Evolutionary conservation across 768 basidiomycete genomes (phyloP).

Genomic region (Gloeostereum incarnatum): DNA sequence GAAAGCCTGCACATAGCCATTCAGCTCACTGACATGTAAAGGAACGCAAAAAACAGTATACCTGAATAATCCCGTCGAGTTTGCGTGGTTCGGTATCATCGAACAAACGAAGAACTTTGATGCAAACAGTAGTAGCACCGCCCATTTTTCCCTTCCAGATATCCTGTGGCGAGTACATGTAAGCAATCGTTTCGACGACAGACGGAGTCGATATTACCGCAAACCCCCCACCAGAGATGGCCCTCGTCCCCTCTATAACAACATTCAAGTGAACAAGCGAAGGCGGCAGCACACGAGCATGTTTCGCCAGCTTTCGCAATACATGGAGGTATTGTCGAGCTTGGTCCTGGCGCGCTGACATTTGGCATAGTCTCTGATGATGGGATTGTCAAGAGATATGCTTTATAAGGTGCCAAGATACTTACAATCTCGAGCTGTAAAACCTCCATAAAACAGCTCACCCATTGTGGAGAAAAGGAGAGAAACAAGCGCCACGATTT

Average conservation of each 20-base stretch:
- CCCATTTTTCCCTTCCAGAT: conserved; percentile 1
- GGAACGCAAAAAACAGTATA: background rate
- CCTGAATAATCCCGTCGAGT: background rate
- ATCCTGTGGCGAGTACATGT: conserved; percentile 1
- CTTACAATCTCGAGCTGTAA: too few species aligned
- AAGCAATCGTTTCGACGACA: background rate
- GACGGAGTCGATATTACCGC: background rate
- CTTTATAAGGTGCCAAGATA: too few species aligned
- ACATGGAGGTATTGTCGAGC: too few species aligned
- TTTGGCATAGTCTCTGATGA: too few species aligned
- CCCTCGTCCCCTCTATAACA: background rate
- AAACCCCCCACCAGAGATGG: conserved; percentile 2
- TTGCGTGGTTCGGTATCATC: background rate
- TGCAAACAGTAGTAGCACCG: conserved; percentile 1
- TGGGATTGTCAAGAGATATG: too few species aligned
- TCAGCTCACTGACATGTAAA: background rate
- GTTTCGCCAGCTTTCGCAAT: too few species aligned
- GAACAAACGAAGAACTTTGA: conserved; percentile 4
- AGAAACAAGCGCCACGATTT: too few species aligned
- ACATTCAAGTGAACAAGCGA: background rate
- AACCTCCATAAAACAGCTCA: too few species aligned
- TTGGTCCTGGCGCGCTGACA: too few species aligned
- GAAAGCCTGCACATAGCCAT: conserved; percentile 12
- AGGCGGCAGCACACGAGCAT: background rate
- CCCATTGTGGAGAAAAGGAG: too few species aligned